These are phyloP conservation scores for Lachnellula willkommii DNA, from an alignment of 2,329 filamentous ascomycete genomes.

Conservation along the genomic window DNA sequence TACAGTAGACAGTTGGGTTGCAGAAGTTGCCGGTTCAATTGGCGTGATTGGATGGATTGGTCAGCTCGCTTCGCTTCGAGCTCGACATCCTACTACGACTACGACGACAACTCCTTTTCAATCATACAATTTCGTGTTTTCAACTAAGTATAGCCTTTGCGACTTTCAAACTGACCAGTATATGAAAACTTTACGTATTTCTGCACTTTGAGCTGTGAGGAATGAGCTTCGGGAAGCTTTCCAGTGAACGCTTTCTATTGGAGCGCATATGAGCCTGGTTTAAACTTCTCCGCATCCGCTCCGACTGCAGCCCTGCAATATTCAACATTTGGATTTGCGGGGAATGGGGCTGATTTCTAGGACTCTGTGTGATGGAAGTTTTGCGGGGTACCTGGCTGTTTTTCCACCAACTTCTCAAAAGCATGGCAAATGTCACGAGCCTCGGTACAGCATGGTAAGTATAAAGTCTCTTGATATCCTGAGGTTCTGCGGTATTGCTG, in stretches of 20 bases:
- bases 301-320: slow-evolving; percentile 3
- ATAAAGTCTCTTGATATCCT: slow-evolving; percentile 2
- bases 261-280: slow-evolving; percentile 8
- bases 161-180: too few relatives aligned
- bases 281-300: not conserved
- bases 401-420: slow-evolving; percentile 9
- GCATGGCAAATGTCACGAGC: not conserved
- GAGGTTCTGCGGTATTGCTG: not conserved
- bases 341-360: slow-evolving; percentile 3
- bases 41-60: not conserved
- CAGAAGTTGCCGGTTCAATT: not conserved
- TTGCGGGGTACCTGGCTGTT: slow-evolving; percentile 15
- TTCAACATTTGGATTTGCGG: slow-evolving; percentile 7
- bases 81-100: not conserved
- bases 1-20: not conserved
- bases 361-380: slow-evolving; percentile 4
- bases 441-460: not conserved
- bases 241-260: slow-evolving; percentile 4
- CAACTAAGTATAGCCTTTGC: not conserved
- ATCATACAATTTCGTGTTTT: not conserved
- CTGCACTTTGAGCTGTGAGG: not conserved
- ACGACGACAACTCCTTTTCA: not conserved
- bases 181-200: not conserved
- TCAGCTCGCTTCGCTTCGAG: not conserved
- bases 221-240: not conserved